Evolutionary conservation across 2,329 filamentous ascomycete genomes (phyloP), one percentile per base, ranked within the genome.

Genomic region (Colletotrichum sp.): DNA sequence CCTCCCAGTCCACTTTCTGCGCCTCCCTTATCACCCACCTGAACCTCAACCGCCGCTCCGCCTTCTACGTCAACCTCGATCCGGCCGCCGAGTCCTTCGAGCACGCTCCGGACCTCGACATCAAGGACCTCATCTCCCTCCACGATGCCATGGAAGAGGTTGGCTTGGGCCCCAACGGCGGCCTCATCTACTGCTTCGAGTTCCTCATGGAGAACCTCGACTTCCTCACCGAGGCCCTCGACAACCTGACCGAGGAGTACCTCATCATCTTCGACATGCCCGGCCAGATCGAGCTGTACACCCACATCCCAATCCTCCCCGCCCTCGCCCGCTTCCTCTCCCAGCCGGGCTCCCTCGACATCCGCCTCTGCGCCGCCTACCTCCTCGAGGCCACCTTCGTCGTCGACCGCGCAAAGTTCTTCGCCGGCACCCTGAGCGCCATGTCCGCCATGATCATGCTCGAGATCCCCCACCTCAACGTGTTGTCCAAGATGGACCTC

Each of bases 381-480:
- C 91, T 99, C 36, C 92, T 99, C 76, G 97, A 99, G 84, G 95
- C 95, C 15, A 98, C 96, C 11, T 99, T 98, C 82, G 93, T 98
- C 79, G 91, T 98, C 75, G 97, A 99, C 84, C 93, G 95, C 74
- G 94, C 97, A 80, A 99, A 98, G 86, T 99, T 98, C 88, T 98
- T 99, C 84, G 93, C 97, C 0, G 97, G 97, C 15, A 98, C 97
- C 0, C 87, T 99, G 74, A 97, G 94, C 81, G 97, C 97, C 77
- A 98, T 99, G 97, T 97, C 94, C 80, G 96, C 97, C 76, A 99
- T 99, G 97, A 92, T 99, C 80, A 97, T 98, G 95, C 90, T 99
- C 76, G 97, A 98, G 85, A 92, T 98, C 76, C 97, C 97, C 6
- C 97, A 99, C 82, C 92, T 99, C 81, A 99, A 99, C 82, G 93